Evolutionary conservation across 1,284 basidiomycete genomes (phyloP), one percentile per base, ranked within the genome.

Genomic region (Ceraceosorus bombacis): DNA sequence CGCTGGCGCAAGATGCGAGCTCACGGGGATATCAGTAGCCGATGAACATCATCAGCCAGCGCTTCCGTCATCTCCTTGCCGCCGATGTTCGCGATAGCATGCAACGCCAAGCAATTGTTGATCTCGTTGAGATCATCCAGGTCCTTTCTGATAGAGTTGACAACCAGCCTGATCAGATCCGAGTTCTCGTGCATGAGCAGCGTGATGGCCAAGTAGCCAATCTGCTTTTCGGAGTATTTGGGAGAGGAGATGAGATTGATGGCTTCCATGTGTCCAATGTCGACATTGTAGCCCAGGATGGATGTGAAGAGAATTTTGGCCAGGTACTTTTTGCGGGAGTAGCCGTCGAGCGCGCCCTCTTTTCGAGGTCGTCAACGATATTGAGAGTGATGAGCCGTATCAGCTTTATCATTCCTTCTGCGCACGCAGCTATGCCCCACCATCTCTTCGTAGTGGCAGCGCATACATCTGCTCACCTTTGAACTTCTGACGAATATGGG

Each of bases 161-260:
- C 91, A 12, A 97, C 93, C 13, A 97, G 82, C 38, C 93, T 86
- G 43, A 95, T 84, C 68, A 98, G 88, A 74, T 98, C 94, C 46
- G 92, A 96, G 78, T 96, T 92, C 80, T 98, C 94, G 80, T 97
- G 92, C 90, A 98, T 94, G 55, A 98, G 82, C 54, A 98, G 80
- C 3, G 95, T 98, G 36, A 98, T 87, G 9, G 95, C 95, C 51
- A 98, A 86, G 79, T 99, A 98, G 46, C 95, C 94, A 68, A 99
- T 98, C 80, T 99, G 95, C 80, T 99, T 99, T 81, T 99, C 95
- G 71, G 89, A 92, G 78, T 98, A 98, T 77, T 95, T 97, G 51
- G 85, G 81, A 76, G 90, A 93, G 46, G 93, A 88, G 71, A 99
- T 96, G 68, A 99, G 83, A 79, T 98, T 96, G 71, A 98, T 89